These are phyloP conservation scores for Berkeleyomyces basicola DNA, from an alignment of 2,329 filamentous ascomycete species.

Conservation along the genomic window DNA sequence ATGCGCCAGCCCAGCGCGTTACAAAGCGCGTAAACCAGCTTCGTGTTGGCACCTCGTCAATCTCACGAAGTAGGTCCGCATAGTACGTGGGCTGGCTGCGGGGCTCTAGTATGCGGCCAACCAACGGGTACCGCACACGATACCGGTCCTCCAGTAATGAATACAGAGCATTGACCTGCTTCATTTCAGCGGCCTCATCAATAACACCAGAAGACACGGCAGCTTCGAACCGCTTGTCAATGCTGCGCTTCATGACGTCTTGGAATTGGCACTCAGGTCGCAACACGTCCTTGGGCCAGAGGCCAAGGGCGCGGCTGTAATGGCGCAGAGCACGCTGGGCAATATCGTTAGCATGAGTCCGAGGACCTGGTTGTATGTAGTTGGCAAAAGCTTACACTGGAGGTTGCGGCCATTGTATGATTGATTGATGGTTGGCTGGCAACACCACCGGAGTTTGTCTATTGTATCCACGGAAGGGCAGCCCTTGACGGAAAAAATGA, in stretches of 20 bases:
- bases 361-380: too few species aligned
- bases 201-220: not conserved
- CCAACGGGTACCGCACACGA: slow-evolving; percentile 21
- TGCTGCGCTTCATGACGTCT: slow-evolving; percentile 27
- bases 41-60: slow-evolving; percentile 44
- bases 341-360: not conserved
- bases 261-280: slow-evolving; percentile 47
- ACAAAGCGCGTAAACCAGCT: slow-evolving; percentile 34
- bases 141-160: slow-evolving; percentile 44
- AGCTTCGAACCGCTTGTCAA: slow-evolving; percentile 19
- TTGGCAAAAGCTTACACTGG: slow-evolving; percentile 15
- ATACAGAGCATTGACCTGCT: slow-evolving; percentile 41
- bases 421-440: too few species aligned
- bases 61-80: slow-evolving; percentile 40
- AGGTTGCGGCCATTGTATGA: slow-evolving; percentile 15
- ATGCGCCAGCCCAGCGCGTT: slow-evolving; percentile 41
- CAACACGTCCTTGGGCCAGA: slow-evolving; percentile 48
- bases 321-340: slow-evolving; percentile 19
- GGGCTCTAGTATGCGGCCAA: slow-evolving; percentile 31
- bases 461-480: too few species aligned
- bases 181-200: slow-evolving; percentile 5
- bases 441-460: too few species aligned
- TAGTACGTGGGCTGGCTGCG: slow-evolving; percentile 50
- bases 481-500: not conserved
- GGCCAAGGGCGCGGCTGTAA: slow-evolving; percentile 33